Base-by-base conservation (phyloP, 257 asterid species). In the Agastache rugosa region DNA sequence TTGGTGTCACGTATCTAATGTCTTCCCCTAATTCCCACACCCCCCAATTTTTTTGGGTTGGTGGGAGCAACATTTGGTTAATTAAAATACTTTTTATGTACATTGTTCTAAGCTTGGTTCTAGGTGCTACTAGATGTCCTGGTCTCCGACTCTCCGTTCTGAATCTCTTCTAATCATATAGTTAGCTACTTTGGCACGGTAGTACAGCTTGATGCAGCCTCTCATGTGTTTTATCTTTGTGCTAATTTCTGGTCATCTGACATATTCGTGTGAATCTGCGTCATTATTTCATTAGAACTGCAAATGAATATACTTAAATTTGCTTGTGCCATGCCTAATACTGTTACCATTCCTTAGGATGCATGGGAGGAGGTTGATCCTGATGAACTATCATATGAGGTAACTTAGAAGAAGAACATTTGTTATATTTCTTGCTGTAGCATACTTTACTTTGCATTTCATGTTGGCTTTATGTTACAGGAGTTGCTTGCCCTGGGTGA, bases 401-500 rank as follows among this genome's bases (percentile, higher is more conserved):
- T 69, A 69, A 69, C 14, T 22, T 56, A 20, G 55, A n/a, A 14
- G 39, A 22, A 20, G 54, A 37, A 15, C 16, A 12, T 5, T 39
- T 22, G 27, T 55, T 22, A 15, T 54, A 22, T 12, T 22, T 69
- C 16, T 37, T 39, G 16, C 0, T 15, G 27, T 31, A 20, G 6
- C 56, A 11, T 42, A 22, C 16, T 55, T 55, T 70, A 39, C n/a
- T 31, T 70, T 70, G 66, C 41, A 54, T 3, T 8, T 70, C 75
- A 37, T 55, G 41, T 7, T 41, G 42, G 12, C 27, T 70, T 70
- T 54, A 3, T 41, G 54, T 22, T 37, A 22, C 55, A 70, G 75
- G 75, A 70, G 75, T 56, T 70, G 55, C 66, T 70, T 70, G 75
- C 75, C 41, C 55, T 70, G 15, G 67, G 75, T 41, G 75, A 70